Conservation (phyloP, 129 eudicot genomes). For the Glebionis coronaria region DNA sequence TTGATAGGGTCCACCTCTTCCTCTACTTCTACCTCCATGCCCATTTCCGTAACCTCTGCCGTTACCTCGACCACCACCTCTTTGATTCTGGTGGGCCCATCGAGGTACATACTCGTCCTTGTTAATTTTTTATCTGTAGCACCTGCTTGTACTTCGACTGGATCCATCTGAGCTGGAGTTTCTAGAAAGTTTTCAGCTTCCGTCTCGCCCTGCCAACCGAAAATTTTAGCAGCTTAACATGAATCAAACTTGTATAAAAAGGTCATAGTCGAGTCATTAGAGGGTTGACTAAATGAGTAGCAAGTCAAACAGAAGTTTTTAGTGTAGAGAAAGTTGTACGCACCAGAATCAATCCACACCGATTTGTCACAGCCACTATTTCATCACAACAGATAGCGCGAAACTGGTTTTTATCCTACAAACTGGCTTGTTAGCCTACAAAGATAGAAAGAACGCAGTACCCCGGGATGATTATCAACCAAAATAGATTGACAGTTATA, state of each 20-base stretch:
- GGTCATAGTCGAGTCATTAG: too few species aligned
- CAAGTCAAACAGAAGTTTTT: too few species aligned
- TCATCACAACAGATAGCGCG: too few species aligned
- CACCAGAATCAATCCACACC: too few species aligned
- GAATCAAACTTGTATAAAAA: too few species aligned
- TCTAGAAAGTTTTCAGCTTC: conserved; percentile 47
- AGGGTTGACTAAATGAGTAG: too few species aligned
- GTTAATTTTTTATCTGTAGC: conserved; percentile 42
- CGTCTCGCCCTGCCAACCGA: conserved; percentile 34
- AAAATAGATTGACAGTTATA: conserved; percentile 39
- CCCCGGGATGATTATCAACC: conserved; percentile 47
- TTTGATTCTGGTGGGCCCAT: conserved; percentile 48
- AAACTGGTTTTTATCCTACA: too few species aligned
- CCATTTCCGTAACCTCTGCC: conserved; percentile 70
- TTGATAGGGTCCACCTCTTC: too few species aligned
- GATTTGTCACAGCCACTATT: too few species aligned
- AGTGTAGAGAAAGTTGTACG: too few species aligned
- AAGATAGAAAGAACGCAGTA: conserved; percentile 8
- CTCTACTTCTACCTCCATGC: conserved; percentile 65
- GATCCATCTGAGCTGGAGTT: conserved; percentile 32
- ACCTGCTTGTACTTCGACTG: conserved; percentile 24
- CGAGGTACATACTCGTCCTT: conserved; percentile 51
- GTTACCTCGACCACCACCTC: conserved; percentile 59
- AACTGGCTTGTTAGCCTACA: not conserved
- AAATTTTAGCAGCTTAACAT: too few species aligned